Percentiles rank a stretch among this genome's conserved stretches.
Evolutionary conservation across 2,329 filamentous ascomycete species (phyloP).

Genomic region (Chalara sp.): DNA sequence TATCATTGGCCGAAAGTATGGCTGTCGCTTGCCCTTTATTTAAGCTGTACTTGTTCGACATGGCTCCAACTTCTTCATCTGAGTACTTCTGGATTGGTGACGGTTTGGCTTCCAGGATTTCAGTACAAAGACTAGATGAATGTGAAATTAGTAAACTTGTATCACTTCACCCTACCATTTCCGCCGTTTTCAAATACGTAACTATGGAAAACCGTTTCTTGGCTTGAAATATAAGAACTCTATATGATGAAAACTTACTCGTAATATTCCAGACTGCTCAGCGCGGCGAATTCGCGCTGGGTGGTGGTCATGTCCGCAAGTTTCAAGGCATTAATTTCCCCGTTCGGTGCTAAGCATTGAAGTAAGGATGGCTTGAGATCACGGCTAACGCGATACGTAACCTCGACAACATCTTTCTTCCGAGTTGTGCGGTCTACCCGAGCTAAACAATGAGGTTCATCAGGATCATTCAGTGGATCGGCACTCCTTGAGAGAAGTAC

Average conservation of each 20-base stretch:
- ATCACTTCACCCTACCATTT: no score
- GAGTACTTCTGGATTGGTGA: conserved; percentile 80
- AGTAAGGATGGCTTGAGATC: conserved; percentile 41
- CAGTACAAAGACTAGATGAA: conserved; percentile 60
- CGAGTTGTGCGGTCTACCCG: conserved; percentile 73
- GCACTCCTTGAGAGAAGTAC: conserved; percentile 72
- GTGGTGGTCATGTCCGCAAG: conserved; percentile 91
- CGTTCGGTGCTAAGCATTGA: conserved; percentile 59
- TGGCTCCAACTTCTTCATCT: conserved; percentile 61
- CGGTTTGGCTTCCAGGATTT: conserved; percentile 82
- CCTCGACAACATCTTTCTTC: conserved; percentile 75
- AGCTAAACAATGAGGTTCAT: conserved; percentile 75
- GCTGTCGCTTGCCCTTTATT: conserved; percentile 88
- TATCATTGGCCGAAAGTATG: conserved; percentile 85
- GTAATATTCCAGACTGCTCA: conserved; percentile 89
- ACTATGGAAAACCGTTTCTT: no score
- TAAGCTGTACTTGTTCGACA: conserved; percentile 72
- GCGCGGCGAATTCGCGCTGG: conserved; percentile 88
- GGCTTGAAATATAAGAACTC: no score
- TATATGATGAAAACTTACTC: conserved; percentile 37
- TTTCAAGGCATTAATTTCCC: conserved; percentile 67
- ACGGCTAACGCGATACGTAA: conserved; percentile 78
- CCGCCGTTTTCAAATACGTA: no score
- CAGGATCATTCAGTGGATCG: conserved; percentile 59
- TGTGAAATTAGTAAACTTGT: no score